phyloP scores from a whole-genome alignment of 371 early-diverging fungal genomes.

The Entomophthora muscae region DNA sequence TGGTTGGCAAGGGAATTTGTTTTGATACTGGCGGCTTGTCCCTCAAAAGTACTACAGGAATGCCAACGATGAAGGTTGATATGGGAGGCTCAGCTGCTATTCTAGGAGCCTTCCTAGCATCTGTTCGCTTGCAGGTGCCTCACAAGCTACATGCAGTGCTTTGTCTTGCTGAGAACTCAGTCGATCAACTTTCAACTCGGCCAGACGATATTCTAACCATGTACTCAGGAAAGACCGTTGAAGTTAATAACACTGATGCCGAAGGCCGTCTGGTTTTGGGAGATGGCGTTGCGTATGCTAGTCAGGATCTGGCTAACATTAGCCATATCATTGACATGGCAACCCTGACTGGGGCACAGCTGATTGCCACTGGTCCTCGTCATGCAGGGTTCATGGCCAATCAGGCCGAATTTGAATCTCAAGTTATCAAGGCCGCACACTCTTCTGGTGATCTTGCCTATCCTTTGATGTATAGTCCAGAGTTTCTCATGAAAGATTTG shows the following conservation, averaged over 20 bases:
- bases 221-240: constrained; percentile 7
- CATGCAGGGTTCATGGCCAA: constrained; percentile 8
- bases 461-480: neutral
- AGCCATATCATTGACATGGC: constrained; percentile 9
- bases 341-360: constrained; percentile 9
- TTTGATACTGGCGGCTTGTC: constrained; percentile 10
- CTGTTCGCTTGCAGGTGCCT: neutral
- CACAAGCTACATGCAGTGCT: constrained; percentile 6
- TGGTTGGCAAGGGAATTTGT: constrained; percentile 12
- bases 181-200: constrained; percentile 8
- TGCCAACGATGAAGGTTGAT: constrained; percentile 10
- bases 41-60: constrained; percentile 6
- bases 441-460: neutral
- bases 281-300: constrained; percentile 9
- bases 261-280: constrained; percentile 11
- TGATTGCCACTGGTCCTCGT: constrained; percentile 6
- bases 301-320: constrained; percentile 1
- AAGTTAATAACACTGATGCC: constrained; percentile 11
- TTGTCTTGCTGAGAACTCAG: constrained; percentile 8
- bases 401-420: constrained; percentile 1
- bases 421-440: constrained; percentile 10
- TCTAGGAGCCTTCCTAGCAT: constrained; percentile 7
- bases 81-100: constrained; percentile 9
- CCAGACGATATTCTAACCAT: constrained; percentile 4
- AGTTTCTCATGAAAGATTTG: constrained; percentile 3